Percentiles rank a stretch among this genome's conserved stretches.
Conservation (phyloP, 2,329 filamentous ascomycete species). For the Xylariaceae sp. region DNA sequence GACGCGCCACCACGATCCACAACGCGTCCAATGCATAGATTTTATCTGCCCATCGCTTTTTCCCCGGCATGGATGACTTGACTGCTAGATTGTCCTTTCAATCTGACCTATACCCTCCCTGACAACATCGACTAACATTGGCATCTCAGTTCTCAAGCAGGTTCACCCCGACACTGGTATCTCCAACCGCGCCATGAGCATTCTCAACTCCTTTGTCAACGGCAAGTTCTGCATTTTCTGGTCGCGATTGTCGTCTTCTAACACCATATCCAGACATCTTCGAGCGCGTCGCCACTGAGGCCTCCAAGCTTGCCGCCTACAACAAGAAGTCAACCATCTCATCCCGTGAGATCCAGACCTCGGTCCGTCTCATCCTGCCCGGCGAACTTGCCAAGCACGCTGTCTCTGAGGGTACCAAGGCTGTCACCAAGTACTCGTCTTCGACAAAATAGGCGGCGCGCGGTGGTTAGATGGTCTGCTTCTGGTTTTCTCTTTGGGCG, state of each 20-base stretch:
- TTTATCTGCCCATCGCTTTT: background rate
- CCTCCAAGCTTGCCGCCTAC: conserved; percentile 98
- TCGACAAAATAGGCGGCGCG: conserved; percentile 83
- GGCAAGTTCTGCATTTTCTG: conserved; percentile 52
- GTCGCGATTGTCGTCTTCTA: conserved; percentile 9
- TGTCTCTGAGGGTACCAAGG: conserved; percentile 99
- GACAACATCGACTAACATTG: conserved; percentile 27
- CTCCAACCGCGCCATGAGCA: conserved; percentile 99
- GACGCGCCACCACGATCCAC: background rate
- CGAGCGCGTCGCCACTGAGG: conserved; percentile 97
- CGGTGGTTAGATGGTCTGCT: conserved; percentile 29
- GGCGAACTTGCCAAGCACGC: conserved; percentile 99
- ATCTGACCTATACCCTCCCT: background rate
- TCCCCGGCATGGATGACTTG: background rate
- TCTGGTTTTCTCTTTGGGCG: conserved; percentile 53
- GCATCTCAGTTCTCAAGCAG: conserved; percentile 85
- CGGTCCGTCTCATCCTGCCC: conserved; percentile 94
- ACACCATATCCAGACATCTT: conserved; percentile 73
- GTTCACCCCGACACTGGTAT: conserved; percentile 99
- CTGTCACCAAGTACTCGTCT: conserved; percentile 99
- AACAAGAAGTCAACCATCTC: conserved; percentile 99
- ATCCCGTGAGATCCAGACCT: conserved; percentile 98
- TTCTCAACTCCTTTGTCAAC: conserved; percentile 99
- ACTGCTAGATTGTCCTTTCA: background rate
- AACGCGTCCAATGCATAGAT: conserved; percentile 11